Percentiles rank a stretch among this genome's conserved stretches.
Conservation (phyloP, 2,329 filamentous ascomycete genomes). For the Alternaria atra region DNA sequence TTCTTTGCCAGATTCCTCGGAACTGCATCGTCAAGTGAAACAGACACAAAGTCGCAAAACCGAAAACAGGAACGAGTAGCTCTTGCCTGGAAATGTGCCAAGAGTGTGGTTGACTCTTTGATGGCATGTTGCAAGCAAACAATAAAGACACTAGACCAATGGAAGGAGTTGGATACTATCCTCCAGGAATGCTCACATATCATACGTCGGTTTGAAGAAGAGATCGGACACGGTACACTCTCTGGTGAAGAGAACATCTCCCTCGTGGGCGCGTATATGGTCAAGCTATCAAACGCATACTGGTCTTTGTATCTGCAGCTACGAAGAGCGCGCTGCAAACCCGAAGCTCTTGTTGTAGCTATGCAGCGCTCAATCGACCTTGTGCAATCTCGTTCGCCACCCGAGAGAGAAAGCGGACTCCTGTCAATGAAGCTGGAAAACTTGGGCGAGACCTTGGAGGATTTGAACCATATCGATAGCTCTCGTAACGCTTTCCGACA, state of each 20-base stretch:
- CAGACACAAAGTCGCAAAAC: constrained; percentile 26
- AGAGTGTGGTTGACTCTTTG: constrained; percentile 49
- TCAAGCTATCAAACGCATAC: constrained; percentile 77
- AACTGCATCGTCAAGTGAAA: constrained; percentile 20
- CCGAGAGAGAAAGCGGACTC: constrained; percentile 68
- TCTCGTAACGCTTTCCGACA: constrained; percentile 67
- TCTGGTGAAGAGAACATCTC: constrained; percentile 15
- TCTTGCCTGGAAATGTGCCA: constrained; percentile 39
- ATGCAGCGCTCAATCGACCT: constrained; percentile 71
- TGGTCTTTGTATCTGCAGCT: constrained; percentile 67
- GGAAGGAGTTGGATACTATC: constrained; percentile 43
- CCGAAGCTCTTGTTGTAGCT: constrained; percentile 62
- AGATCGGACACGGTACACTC: constrained; percentile 12
- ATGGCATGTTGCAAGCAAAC: constrained; percentile 44
- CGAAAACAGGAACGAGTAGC: constrained; percentile 35
- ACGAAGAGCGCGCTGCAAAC: constrained; percentile 57
- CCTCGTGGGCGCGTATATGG: constrained; percentile 49
- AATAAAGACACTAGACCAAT: constrained; percentile 33
- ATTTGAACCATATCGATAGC: constrained; percentile 63
- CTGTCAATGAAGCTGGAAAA: constrained; percentile 72
- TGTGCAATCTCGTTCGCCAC: constrained; percentile 62
- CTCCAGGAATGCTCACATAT: constrained; percentile 46
- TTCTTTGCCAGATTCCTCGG: constrained; percentile 48
- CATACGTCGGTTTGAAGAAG: constrained; percentile 36
- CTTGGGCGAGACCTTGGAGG: constrained; percentile 68